Conservation (phyloP, 495 filamentous ascomycete genomes). For the Talaromyces proteolyticus region DNA sequence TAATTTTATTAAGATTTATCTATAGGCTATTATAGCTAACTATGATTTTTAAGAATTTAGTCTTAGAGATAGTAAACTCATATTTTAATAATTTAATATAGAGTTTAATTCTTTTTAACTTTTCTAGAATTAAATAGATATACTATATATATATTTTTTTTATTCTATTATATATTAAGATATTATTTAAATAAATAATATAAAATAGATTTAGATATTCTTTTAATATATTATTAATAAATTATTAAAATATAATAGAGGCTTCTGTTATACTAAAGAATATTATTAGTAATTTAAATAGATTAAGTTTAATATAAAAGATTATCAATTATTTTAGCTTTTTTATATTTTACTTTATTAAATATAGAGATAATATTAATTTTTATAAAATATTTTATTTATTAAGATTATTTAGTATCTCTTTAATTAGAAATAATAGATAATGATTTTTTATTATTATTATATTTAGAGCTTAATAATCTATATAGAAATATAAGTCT, state of each 20-base stretch:
- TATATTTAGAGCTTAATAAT: neutral
- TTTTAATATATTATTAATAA: too few species aligned
- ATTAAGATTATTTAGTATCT: neutral
- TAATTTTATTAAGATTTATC: too few species aligned
- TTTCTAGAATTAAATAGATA: constrained; percentile 7
- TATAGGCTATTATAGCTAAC: too few species aligned
- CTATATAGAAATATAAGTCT: neutral
- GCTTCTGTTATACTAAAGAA: too few species aligned
- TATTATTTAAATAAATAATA: constrained; percentile 4
- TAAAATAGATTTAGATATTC: neutral
- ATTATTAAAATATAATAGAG: too few species aligned
- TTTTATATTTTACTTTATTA: too few species aligned
- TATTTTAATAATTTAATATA: neutral
- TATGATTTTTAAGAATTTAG: constrained; percentile 1
- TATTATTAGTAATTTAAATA: too few species aligned
- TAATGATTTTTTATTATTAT: neutral
- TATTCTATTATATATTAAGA: constrained; percentile 3
- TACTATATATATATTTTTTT: constrained; percentile 2
- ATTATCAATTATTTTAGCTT: too few species aligned
- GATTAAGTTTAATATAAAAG: too few species aligned
- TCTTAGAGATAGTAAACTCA: neutral
- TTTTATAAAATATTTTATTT: neutral
- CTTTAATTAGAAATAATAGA: neutral
- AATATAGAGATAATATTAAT: too few species aligned
- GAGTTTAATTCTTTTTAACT: neutral